Base-by-base conservation (phyloP, 495 filamentous ascomycete species). In the Penicillium taxi region DNA sequence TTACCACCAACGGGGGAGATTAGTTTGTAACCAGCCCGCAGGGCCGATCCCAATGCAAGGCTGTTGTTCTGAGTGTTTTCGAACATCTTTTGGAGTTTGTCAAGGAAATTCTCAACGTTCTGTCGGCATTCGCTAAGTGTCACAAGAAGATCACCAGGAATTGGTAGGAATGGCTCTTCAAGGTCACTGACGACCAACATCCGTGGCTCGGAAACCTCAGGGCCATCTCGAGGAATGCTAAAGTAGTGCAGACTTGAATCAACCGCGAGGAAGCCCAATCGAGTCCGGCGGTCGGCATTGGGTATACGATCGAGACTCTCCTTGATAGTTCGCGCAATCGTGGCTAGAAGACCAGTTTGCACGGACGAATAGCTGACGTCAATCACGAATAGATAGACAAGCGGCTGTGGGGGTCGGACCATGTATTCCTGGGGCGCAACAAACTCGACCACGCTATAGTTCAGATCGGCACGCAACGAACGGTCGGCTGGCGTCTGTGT, bases 361-460 rank as follows among this genome's bases (percentile, higher is more conserved):
- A 98, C 86, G 16, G 91, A 78, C 6, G 86, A 77, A 47, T 89
- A 93, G 70, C 88, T 95, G 42, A 96, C 93, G 53, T 98, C 91
- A 53, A 98, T 85, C 41, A 96, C 69, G 75, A 98, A 98, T 11
- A 96, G 75, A 49, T 98, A 98, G n/a, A 96, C 90, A 8, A 98
- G 72, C 12, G 91, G 93, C 55, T 98, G 91, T 2, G 91, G 91
- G 37, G 91, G 89, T 14, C 91, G 82, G 20, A 98, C 93, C 91
- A 98, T 98, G 56, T 98, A 98, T 66, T 98, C 91, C 62, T 96
- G 93, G 9, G 91, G 91, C 5, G 91, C 91, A 41, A 98, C 82
- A 50, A 96, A 98, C 56, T 98, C 91, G 13, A 94, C 87, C 17
- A 96, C 89, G 31, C 86, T 73, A 52, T 95, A 80, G 62, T 96